Conservation (phyloP, 805 yeast genomes). For the Starmerella apis region DNA sequence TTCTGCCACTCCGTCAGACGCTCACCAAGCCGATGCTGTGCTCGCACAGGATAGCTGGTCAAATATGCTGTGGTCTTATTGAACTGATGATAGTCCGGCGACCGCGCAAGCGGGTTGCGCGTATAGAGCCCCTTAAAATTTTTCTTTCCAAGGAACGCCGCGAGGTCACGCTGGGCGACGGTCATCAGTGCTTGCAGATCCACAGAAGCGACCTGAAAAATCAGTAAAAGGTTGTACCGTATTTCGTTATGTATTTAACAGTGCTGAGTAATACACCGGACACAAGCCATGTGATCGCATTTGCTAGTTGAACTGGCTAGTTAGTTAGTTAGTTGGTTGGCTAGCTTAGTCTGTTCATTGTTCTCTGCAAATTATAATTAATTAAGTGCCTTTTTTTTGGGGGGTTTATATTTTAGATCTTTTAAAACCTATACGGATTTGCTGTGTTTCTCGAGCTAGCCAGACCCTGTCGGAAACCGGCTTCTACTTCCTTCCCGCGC, state of each 20-base stretch:
- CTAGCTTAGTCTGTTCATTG: too few relatives aligned
- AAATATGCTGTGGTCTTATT: constrained; percentile 39
- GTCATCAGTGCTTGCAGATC: constrained; percentile 15
- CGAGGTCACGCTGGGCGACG: constrained; percentile 34
- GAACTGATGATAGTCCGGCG: constrained; percentile 51
- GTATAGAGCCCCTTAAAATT: constrained; percentile 75
- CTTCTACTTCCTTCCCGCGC: constrained; percentile 15
- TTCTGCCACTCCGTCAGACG: constrained; percentile 26
- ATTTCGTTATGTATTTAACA: not conserved
- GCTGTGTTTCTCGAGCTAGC: constrained; percentile 15
- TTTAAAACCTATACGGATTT: constrained; percentile 23
- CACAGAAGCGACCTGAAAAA: constrained; percentile 6
- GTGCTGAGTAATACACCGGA: not conserved
- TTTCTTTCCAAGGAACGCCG: constrained; percentile 69
- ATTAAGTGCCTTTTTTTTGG: not conserved
- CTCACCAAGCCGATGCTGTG: constrained; percentile 25
- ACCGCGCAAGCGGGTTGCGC: constrained; percentile 53
- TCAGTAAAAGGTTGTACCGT: not conserved
- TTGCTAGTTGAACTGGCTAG: too few relatives aligned
- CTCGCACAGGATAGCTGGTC: constrained; percentile 27
- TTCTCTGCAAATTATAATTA: not conserved
- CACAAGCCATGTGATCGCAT: not conserved
- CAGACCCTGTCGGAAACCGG: constrained; percentile 21
- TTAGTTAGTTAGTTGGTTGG: too few relatives aligned
- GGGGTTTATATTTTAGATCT: too few relatives aligned